A percentile compares a stretch with the other conserved stretches of the same genome.
These are phyloP conservation scores for Rugosomyces carneus DNA, from an alignment of 1,284 basidiomycete species.

Conservation along the genomic window DNA sequence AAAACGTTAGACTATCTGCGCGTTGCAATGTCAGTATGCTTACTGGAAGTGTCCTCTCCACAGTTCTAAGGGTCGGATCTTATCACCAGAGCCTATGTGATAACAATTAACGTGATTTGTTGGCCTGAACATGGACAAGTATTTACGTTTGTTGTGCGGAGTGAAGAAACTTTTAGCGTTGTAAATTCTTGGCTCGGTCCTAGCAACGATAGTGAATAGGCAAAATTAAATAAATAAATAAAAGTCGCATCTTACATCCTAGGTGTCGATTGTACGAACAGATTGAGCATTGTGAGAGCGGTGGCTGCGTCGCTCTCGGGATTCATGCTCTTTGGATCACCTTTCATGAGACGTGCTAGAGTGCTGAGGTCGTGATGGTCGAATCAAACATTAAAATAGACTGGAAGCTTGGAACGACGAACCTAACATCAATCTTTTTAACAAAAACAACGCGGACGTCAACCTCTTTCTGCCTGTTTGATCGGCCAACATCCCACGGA, in stretches of 20 bases:
- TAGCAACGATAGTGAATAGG: slow-evolving; percentile 1
- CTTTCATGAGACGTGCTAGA: slow-evolving; percentile 14
- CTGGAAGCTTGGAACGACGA: neutral
- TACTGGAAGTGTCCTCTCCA: slow-evolving; percentile 34
- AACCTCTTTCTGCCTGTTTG: slow-evolving; percentile 16
- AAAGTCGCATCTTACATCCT: slow-evolving; percentile 19
- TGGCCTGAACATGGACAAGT: neutral
- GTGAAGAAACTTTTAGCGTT: slow-evolving; percentile 27
- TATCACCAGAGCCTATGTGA: slow-evolving; percentile 11
- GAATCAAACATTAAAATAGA: neutral
- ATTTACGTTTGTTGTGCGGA: slow-evolving; percentile 16
- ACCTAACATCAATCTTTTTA: slow-evolving; percentile 20
- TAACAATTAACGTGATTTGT: slow-evolving; percentile 1
- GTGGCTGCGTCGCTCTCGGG: slow-evolving; percentile 17
- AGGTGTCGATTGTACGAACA: slow-evolving; percentile 29
- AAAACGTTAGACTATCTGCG: neutral
- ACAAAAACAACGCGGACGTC: slow-evolving; percentile 19
- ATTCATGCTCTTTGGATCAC: slow-evolving; percentile 13
- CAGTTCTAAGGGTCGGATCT: slow-evolving; percentile 27
- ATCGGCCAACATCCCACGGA: slow-evolving; percentile 17
- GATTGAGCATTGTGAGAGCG: slow-evolving; percentile 29
- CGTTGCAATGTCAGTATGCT: neutral
- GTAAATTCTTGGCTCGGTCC: slow-evolving; percentile 19
- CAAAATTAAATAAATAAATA: neutral
- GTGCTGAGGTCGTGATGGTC: slow-evolving; percentile 5